Percentiles rank a stretch among this genome's conserved stretches.
These are phyloP conservation scores for Botryotinia globosa DNA, from an alignment of 2,329 filamentous ascomycete species.

Conservation along the genomic window DNA sequence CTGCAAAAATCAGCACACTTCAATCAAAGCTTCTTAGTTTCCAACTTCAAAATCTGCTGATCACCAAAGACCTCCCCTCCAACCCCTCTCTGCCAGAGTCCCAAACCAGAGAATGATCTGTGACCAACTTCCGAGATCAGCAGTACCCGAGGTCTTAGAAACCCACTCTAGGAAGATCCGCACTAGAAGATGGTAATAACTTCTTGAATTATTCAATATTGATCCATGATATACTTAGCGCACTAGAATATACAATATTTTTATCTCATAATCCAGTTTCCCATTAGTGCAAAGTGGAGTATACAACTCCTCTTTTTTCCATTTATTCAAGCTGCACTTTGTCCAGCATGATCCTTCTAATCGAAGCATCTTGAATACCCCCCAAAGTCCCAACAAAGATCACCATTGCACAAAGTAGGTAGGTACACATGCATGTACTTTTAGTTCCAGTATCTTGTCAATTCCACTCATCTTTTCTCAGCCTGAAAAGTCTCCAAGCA, in stretches of 20 bases:
- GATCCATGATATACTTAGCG: neutral
- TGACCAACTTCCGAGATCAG: neutral
- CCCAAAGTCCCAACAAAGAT: neutral
- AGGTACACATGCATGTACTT: neutral
- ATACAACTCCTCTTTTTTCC: neutral
- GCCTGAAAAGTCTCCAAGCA: neutral
- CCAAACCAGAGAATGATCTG: slow-evolving; percentile 5
- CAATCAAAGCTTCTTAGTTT: neutral
- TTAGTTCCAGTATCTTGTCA: neutral
- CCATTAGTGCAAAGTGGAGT: neutral
- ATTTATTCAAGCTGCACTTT: neutral
- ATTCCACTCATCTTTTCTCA: neutral
- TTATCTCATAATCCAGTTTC: neutral
- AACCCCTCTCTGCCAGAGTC: neutral
- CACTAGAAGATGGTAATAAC: neutral
- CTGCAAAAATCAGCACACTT: neutral
- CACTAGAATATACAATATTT: neutral
- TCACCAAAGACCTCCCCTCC: neutral
- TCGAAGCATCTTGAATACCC: neutral
- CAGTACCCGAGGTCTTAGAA: neutral
- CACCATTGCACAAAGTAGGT: neutral
- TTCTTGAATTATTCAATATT: neutral
- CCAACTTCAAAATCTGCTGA: neutral
- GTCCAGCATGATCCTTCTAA: neutral
- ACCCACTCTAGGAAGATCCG: neutral